These are phyloP conservation scores for Fistulinella prunicolor DNA, from an alignment of 768 basidiomycete genomes.

Conservation along the genomic window DNA sequence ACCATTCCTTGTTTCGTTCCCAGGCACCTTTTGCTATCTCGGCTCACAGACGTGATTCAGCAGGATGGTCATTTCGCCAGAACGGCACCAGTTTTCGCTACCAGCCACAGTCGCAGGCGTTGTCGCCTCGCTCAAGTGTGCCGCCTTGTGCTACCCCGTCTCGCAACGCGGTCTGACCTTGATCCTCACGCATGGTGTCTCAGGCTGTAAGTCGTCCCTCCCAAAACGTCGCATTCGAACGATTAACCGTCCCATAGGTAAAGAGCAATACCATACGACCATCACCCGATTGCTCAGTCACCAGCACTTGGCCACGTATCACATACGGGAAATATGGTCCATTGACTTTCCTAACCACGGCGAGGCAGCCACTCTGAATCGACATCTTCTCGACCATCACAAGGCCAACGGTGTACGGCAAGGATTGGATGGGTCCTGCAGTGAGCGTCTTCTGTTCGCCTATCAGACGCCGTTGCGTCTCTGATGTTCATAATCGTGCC, in stretches of 20 bases:
- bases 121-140: slow-evolving; percentile 16
- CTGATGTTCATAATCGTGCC: not conserved
- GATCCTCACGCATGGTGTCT: slow-evolving; percentile 26
- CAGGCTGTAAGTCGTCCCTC: slow-evolving; percentile 21
- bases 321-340: slow-evolving; percentile 33
- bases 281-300: slow-evolving; percentile 18
- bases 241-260: slow-evolving; percentile 14
- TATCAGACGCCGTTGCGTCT: not conserved
- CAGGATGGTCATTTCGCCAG: slow-evolving; percentile 4
- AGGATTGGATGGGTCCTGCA: slow-evolving; percentile 15
- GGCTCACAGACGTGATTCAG: too few species aligned
- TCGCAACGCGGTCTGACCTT: slow-evolving; percentile 24
- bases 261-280: slow-evolving; percentile 27
- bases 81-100: slow-evolving; percentile 19
- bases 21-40: too few species aligned
- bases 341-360: slow-evolving; percentile 38
- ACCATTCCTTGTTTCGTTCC: too few species aligned
- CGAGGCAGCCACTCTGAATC: slow-evolving; percentile 33
- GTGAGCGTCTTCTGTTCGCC: slow-evolving; percentile 11
- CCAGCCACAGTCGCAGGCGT: slow-evolving; percentile 16
- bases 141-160: slow-evolving; percentile 27
- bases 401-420: slow-evolving; percentile 13
- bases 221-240: not conserved
- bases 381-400: slow-evolving; percentile 21
- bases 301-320: slow-evolving; percentile 10